Evolutionary conservation across 768 basidiomycete genomes (phyloP).

Genomic region (Tubosaeta brunneosetosa): DNA sequence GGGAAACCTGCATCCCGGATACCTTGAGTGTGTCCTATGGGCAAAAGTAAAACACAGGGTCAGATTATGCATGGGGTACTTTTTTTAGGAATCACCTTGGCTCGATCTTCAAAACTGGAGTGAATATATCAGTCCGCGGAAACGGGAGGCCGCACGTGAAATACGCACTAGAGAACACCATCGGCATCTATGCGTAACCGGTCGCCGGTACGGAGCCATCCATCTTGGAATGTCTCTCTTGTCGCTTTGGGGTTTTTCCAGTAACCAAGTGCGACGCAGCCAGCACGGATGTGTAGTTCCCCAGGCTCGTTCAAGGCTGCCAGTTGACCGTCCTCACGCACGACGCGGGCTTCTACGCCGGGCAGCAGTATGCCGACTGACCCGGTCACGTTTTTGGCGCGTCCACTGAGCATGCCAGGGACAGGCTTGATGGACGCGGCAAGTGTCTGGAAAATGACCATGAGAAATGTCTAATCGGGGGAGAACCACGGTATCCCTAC

Average conservation of each 20-base stretch:
- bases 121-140: neutral
- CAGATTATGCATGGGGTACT: neutral
- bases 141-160: neutral
- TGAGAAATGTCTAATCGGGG: neutral
- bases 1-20: slow-evolving; percentile 76
- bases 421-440: slow-evolving; percentile 41
- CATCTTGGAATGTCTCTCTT: slow-evolving; percentile 56
- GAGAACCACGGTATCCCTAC: slow-evolving; percentile 36
- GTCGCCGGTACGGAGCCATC: slow-evolving; percentile 78
- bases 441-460: slow-evolving; percentile 44
- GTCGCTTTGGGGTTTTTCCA: slow-evolving; percentile 68
- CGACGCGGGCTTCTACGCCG: slow-evolving; percentile 58
- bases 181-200: slow-evolving; percentile 56
- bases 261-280: slow-evolving; percentile 61
- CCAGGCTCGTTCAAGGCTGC: slow-evolving; percentile 56
- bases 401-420: slow-evolving; percentile 44
- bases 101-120: slow-evolving; percentile 65
- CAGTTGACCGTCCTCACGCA: slow-evolving; percentile 54
- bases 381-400: slow-evolving; percentile 35
- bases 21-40: slow-evolving; percentile 73
- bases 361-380: slow-evolving; percentile 58
- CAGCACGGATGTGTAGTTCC: slow-evolving; percentile 57
- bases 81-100: slow-evolving; percentile 46
- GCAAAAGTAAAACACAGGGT: neutral
- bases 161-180: slow-evolving; percentile 60